phyloP scores from a whole-genome alignment of 192 early-diverging fungal species.

The Backusella liffmaniae region DNA sequence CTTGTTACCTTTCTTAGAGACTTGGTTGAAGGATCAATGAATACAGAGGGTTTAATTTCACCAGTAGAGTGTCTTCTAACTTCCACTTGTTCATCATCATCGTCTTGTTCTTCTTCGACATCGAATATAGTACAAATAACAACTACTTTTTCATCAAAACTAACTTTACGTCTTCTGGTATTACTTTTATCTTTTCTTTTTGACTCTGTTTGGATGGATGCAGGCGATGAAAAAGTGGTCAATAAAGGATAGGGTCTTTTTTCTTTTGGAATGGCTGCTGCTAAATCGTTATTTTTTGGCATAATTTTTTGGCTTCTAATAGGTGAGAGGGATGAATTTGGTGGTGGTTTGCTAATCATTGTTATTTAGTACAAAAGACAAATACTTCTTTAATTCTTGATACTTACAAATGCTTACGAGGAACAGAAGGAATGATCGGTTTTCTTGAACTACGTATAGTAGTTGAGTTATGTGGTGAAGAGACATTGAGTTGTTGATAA shows the following conservation, averaged over 20 bases:
- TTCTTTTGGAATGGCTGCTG: background rate
- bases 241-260: conserved; percentile 12
- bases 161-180: background rate
- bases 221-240: conserved; percentile 13
- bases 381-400: background rate
- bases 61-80: conserved; percentile 16
- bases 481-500: conserved; percentile 11
- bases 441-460: conserved; percentile 6
- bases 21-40: background rate
- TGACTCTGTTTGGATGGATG: background rate
- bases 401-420: conserved; percentile 8
- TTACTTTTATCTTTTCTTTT: background rate
- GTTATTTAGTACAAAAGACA: background rate
- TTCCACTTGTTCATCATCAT: background rate
- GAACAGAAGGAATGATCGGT: conserved; percentile 11
- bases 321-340: conserved; percentile 19
- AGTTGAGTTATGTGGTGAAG: background rate
- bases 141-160: conserved; percentile 18
- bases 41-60: conserved; percentile 10
- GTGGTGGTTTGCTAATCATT: conserved; percentile 9
- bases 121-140: conserved; percentile 17
- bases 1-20: conserved; percentile 4
- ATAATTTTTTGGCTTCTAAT: conserved; percentile 7
- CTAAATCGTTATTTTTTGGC: conserved; percentile 2
- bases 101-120: background rate